Base-by-base conservation (phyloP, 768 basidiomycete species). In the Artomyces pyxidatus region DNA sequence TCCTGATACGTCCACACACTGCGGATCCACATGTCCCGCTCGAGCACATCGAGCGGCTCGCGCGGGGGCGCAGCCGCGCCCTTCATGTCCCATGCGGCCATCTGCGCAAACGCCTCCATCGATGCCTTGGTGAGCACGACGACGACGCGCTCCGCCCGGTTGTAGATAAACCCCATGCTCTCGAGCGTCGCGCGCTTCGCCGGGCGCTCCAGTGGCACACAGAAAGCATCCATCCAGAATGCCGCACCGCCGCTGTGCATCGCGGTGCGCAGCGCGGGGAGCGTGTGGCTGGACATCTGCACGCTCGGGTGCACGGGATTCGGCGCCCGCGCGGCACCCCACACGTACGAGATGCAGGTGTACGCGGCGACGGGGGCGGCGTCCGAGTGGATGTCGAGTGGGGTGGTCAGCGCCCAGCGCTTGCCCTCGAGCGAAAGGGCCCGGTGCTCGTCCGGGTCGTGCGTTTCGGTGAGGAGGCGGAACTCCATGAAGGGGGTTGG, bases 311-410 rank as follows among this genome's bases (percentile, higher is more conserved):
- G 40, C 2, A 61, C 43, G 17, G 54, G 46, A 40, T 52, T 56
- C 7, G 47, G 37, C 4, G 7, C 27, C 16, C 52, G 48, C 14
- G 47, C 45, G n/a, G 26, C 6, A 19, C 52, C 55, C 58, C 56
- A 59, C 16, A 57, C 56, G 55, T 59, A 61, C n/a, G 59, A 61
- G 21, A 57, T 43, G 37, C 55, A 57, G 37, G 49, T 42, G 45
- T 60, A 55, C 14, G 35, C 43, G 8, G 49, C 43, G 21, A 49
- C 22, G n/a, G 12, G n/a, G 4, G 42, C 17, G 6, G 39, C 19
- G 21, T 32, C 29, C 16, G 39, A 45, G 12, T 47, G 29, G 40
- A 50, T 38, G 44, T 54, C 50, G 37, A 55, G 29, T 17, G 55
- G 53, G 7, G 51, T 48, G 39, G 40, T 55, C 37, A 58, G 44